A percentile compares a stretch with the other conserved stretches of the same genome.
Conservation (phyloP, 2,329 filamentous ascomycete genomes). For the Coniochaeta sp. region DNA sequence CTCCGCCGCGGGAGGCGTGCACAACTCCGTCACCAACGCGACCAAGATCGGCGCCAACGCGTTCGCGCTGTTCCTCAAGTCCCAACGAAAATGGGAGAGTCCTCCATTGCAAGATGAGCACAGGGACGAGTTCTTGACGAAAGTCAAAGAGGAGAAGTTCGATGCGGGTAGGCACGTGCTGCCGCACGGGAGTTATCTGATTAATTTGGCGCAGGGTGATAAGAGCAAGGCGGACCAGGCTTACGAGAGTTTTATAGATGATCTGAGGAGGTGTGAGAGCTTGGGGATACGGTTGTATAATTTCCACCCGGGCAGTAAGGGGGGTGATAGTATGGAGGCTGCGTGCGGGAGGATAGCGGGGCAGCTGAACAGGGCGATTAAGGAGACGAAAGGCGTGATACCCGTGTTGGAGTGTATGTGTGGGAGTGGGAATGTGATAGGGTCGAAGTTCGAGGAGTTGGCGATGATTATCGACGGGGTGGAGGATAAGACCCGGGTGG, state of each 20-base stretch:
- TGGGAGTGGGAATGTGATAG: conserved; percentile 79
- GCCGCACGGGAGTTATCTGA: conserved; percentile 91
- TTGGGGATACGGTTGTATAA: conserved; percentile 93
- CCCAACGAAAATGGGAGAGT: conserved; percentile 89
- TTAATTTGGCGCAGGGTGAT: conserved; percentile 88
- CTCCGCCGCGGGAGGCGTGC: conserved; percentile 82
- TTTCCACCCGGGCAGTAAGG: conserved; percentile 87
- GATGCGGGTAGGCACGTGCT: conserved; percentile 67
- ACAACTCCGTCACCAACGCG: conserved; percentile 77
- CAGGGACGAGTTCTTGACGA: conserved; percentile 59
- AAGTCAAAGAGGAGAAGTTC: conserved; percentile 64
- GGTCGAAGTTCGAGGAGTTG: conserved; percentile 78
- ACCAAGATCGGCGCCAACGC: conserved; percentile 81
- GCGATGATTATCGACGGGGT: conserved; percentile 75
- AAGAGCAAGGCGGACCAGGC: conserved; percentile 74
- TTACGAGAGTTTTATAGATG: conserved; percentile 79
- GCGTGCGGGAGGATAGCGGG: conserved; percentile 74
- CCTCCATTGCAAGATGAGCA: conserved; percentile 66
- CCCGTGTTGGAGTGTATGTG: conserved; percentile 96
- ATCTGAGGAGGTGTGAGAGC: conserved; percentile 75
- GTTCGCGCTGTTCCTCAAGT: conserved; percentile 93
- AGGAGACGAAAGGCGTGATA: conserved; percentile 66
- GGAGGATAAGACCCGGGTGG: conserved; percentile 75
- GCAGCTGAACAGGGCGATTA: conserved; percentile 76
- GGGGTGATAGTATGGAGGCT: conserved; percentile 56